Conservation (phyloP, 345 rosid species). For the Corymbia maculata region DNA sequence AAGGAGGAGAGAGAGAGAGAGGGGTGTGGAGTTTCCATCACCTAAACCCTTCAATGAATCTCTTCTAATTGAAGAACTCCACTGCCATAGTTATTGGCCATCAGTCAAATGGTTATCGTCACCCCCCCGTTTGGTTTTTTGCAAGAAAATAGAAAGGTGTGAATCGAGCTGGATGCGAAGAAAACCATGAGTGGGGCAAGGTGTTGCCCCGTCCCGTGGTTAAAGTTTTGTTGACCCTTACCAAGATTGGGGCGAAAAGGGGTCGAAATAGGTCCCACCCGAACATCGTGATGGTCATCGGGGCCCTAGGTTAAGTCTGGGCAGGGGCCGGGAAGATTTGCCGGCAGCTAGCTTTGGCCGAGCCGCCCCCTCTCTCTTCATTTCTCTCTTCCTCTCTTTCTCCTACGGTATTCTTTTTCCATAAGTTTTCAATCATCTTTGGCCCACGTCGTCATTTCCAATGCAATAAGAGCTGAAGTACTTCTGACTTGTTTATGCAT, state of each 20-base stretch:
- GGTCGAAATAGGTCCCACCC: neutral
- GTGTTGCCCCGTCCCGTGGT: neutral
- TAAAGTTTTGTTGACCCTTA: too few species aligned
- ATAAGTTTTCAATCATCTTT: neutral
- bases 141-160: neutral
- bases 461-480: neutral
- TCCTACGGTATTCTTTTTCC: neutral
- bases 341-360: neutral
- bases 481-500: neutral
- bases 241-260: too few species aligned
- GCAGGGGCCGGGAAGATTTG: neutral
- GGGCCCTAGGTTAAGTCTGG: neutral
- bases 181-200: neutral
- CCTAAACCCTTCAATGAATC: neutral
- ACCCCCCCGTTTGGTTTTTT: neutral
- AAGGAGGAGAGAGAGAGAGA: too few species aligned
- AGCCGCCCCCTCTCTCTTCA: neutral
- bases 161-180: neutral
- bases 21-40: neutral
- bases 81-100: neutral
- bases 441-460: neutral
- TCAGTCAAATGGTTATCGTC: neutral
- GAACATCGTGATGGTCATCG: neutral
- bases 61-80: neutral
- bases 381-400: neutral